Evolutionary conservation across 2,329 filamentous ascomycete genomes (phyloP).

Genomic region (Penicillium aurantiogriseum): DNA sequence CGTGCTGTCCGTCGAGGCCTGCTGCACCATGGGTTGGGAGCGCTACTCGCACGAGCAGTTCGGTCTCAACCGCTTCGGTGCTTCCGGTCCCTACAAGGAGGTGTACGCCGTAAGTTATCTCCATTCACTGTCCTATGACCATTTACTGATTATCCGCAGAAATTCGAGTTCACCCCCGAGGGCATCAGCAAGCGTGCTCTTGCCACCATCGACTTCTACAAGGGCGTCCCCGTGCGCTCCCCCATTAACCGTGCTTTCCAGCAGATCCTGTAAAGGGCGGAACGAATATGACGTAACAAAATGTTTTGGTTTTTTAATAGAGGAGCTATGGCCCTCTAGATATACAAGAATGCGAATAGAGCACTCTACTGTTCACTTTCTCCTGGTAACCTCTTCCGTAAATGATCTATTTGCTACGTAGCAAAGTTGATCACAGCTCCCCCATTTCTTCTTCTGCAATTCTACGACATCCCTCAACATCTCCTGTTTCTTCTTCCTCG

Average conservation of each 20-base stretch:
- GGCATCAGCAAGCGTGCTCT: slow-evolving; percentile 93
- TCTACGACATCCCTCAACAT: slow-evolving; percentile 27
- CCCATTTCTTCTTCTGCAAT: slow-evolving; percentile 19
- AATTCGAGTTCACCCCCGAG: slow-evolving; percentile 99
- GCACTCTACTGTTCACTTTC: slow-evolving; percentile 6
- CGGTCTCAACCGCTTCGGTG: slow-evolving; percentile 97
- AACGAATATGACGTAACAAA: slow-evolving; percentile 20
- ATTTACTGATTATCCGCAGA: slow-evolving; percentile 52
- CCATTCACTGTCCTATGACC: background rate
- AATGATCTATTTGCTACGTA: background rate
- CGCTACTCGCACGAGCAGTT: slow-evolving; percentile 99
- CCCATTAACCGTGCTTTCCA: slow-evolving; percentile 97
- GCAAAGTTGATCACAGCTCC: background rate
- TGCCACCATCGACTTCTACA: slow-evolving; percentile 95
- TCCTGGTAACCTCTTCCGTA: background rate
- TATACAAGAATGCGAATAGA: slow-evolving; percentile 28
- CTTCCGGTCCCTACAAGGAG: slow-evolving; percentile 94
- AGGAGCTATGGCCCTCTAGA: slow-evolving; percentile 27
- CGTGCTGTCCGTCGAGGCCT: slow-evolving; percentile 89
- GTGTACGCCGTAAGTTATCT: slow-evolving; percentile 75
- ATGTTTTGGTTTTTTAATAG: slow-evolving; percentile 29
- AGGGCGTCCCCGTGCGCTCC: slow-evolving; percentile 88
- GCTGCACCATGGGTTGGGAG: slow-evolving; percentile 98
- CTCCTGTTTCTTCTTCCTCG: slow-evolving; percentile 26
- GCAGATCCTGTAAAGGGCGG: slow-evolving; percentile 73